Conservation (phyloP, 352 stramenopile species). For the Peronosclerospora sorghi region DNA sequence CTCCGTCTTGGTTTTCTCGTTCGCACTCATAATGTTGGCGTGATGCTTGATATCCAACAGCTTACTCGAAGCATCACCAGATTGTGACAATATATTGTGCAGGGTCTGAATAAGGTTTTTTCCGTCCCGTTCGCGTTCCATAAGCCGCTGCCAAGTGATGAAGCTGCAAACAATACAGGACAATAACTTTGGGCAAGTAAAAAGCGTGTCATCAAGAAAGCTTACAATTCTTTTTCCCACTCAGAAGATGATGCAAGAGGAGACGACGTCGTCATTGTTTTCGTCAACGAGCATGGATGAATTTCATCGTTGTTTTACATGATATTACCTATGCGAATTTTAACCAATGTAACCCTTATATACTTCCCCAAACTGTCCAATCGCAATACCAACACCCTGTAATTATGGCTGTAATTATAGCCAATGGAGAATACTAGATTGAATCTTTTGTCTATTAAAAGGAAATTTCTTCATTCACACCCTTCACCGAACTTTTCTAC, state of each 20-base stretch:
- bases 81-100: slow-evolving; percentile 3
- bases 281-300: too few species aligned
- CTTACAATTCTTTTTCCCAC: slow-evolving; percentile 21
- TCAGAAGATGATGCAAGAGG: background rate
- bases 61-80: background rate
- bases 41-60: slow-evolving; percentile 7
- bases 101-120: slow-evolving; percentile 7
- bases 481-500: too few species aligned
- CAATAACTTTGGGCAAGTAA: background rate
- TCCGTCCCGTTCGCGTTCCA: slow-evolving; percentile 19
- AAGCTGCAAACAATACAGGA: slow-evolving; percentile 9
- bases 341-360: too few species aligned
- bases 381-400: too few species aligned
- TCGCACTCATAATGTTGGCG: slow-evolving; percentile 10
- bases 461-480: too few species aligned
- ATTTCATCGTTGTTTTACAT: too few species aligned
- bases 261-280: background rate
- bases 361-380: too few species aligned
- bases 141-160: slow-evolving; percentile 24
- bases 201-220: too few species aligned
- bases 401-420: too few species aligned
- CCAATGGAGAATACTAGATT: too few species aligned
- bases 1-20: slow-evolving; percentile 11
- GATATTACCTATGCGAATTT: too few species aligned
- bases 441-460: too few species aligned